These are phyloP conservation scores for Fragaria ananassa DNA, from an alignment of 306 rosid genomes.

Conservation along the genomic window DNA sequence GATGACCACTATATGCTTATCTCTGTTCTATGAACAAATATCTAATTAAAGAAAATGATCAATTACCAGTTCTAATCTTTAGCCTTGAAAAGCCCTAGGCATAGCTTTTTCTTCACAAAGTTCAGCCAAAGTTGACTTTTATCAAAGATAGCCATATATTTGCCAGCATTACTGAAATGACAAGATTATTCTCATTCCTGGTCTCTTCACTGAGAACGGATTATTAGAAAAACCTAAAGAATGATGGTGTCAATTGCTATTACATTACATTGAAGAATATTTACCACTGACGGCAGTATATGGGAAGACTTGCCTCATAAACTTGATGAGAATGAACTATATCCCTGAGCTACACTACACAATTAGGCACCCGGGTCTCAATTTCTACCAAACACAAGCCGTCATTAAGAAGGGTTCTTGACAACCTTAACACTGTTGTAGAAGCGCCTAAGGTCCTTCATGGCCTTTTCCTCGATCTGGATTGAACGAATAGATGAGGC, in stretches of 20 bases:
- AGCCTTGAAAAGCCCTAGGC: no score
- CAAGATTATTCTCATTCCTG: not conserved
- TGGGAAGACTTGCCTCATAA: not conserved
- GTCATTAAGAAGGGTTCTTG: constrained; percentile 46
- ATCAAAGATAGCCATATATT: not conserved
- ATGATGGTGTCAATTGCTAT: not conserved
- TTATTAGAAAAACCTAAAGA: not conserved
- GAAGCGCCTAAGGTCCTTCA: constrained; percentile 95
- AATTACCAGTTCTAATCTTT: no score
- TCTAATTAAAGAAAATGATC: no score
- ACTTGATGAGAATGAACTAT: constrained; percentile 4
- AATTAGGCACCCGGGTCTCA: constrained; percentile 18
- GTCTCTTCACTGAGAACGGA: not conserved
- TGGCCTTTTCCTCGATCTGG: constrained; percentile 96
- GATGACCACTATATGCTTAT: no score
- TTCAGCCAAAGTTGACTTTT: no score
- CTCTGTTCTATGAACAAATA: no score
- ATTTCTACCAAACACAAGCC: constrained; percentile 23
- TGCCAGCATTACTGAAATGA: not conserved
- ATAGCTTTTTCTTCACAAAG: no score
- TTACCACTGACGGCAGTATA: not conserved
- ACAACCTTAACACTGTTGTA: constrained; percentile 81
- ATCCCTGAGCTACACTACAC: constrained; percentile 45
- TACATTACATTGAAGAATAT: not conserved
- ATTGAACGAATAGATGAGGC: constrained; percentile 93